Conservation (phyloP, 805 yeast genomes). For the Schizosaccharomyces lindneri region DNA sequence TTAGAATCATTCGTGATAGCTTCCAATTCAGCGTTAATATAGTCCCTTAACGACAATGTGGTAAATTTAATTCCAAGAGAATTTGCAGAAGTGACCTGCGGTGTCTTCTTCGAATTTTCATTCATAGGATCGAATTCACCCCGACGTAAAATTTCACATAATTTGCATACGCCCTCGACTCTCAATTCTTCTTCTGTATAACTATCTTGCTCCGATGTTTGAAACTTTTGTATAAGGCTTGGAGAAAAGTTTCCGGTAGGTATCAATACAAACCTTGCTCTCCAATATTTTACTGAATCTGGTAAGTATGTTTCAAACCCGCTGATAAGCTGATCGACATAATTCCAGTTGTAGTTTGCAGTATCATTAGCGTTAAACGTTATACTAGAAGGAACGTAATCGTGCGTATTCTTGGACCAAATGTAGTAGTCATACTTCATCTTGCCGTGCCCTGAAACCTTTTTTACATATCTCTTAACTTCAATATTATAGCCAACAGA, state of each 20-base stretch:
- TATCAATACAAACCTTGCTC: conserved; percentile 61
- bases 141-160: conserved; percentile 34
- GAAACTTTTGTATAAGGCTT: neutral
- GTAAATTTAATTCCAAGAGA: neutral
- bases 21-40: neutral
- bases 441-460: conserved; percentile 11
- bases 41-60: neutral
- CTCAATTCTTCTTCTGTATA: conserved; percentile 67
- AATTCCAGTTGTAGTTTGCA: conserved; percentile 58
- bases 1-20: neutral
- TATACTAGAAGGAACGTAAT: neutral
- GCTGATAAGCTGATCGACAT: conserved; percentile 70
- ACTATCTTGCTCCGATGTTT: conserved; percentile 19
- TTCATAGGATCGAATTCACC: conserved; percentile 24
- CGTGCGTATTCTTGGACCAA: conserved; percentile 5
- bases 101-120: conserved; percentile 11
- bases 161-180: conserved; percentile 62
- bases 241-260: conserved; percentile 32
- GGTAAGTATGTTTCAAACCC: conserved; percentile 56
- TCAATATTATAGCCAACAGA: conserved; percentile 22
- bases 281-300: conserved; percentile 30
- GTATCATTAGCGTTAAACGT: conserved; percentile 8
- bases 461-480: conserved; percentile 5
- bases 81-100: conserved; percentile 2
- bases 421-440: conserved; percentile 42